phyloP scores from a whole-genome alignment of 768 basidiomycete species.

The Myochromella boudieri region DNA sequence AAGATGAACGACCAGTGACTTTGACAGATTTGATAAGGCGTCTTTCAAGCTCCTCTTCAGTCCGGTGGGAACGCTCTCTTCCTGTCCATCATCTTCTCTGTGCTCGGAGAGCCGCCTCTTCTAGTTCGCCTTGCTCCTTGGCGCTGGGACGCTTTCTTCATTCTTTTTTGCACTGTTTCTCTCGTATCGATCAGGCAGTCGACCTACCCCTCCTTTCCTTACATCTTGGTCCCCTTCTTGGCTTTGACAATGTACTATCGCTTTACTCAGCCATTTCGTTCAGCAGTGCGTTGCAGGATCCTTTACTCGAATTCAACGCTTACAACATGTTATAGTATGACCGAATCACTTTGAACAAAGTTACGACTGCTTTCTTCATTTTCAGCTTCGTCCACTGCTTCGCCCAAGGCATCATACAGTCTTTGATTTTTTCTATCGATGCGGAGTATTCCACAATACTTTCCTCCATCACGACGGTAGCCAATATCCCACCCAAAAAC shows the following conservation, averaged over 20 bases:
- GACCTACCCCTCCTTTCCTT: slow-evolving; percentile 1
- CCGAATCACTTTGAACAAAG: slow-evolving; percentile 36
- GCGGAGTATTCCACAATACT: slow-evolving; percentile 36
- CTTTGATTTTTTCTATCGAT: slow-evolving; percentile 47
- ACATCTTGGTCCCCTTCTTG: background rate
- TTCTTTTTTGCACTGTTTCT: background rate
- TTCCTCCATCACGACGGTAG: slow-evolving; percentile 33
- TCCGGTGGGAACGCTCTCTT: background rate
- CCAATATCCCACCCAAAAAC: slow-evolving; percentile 33
- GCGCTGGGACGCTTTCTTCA: slow-evolving; percentile 8
- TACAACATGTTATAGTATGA: slow-evolving; percentile 26
- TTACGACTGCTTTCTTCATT: slow-evolving; percentile 48
- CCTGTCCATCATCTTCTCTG: background rate
- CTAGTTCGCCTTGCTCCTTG: slow-evolving; percentile 3
- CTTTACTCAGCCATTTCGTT: background rate
- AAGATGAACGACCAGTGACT: no score
- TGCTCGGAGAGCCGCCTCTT: slow-evolving; percentile 11
- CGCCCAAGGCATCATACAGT: slow-evolving; percentile 50
- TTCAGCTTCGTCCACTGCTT: slow-evolving; percentile 52
- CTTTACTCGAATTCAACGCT: background rate
- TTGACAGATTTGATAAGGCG: no score
- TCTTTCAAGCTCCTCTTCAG: no score
- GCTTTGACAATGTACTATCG: background rate
- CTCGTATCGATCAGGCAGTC: background rate
- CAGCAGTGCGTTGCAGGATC: slow-evolving; percentile 4